Conservation (phyloP, 2,329 filamentous ascomycete species). For the Colletotrichum lini region DNA sequence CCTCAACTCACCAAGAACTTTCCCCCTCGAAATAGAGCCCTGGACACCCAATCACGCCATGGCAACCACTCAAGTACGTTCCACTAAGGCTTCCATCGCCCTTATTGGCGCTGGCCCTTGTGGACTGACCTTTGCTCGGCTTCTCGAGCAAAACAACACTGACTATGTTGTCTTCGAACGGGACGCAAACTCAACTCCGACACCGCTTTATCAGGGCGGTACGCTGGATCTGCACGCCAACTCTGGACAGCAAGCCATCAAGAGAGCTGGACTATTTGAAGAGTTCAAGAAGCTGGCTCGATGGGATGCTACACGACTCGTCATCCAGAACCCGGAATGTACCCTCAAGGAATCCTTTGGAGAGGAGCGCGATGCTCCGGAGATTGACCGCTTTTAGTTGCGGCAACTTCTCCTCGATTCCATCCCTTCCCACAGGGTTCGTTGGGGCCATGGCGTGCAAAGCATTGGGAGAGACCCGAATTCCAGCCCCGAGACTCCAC, state of each 20-base stretch:
- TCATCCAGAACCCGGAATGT: conserved; percentile 12
- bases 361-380: conserved; percentile 49
- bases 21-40: no score
- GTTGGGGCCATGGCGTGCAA: conserved; percentile 50
- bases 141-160: conserved; percentile 58
- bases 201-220: conserved; percentile 52
- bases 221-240: conserved; percentile 65
- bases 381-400: conserved; percentile 56
- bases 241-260: conserved; percentile 61
- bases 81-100: conserved; percentile 50
- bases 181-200: conserved; percentile 17
- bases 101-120: conserved; percentile 62
- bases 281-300: conserved; percentile 57
- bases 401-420: conserved; percentile 51
- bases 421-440: conserved; percentile 51
- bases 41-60: not conserved
- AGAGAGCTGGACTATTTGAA: conserved; percentile 59
- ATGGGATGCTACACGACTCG: conserved; percentile 42
- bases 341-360: conserved; percentile 27
- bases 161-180: conserved; percentile 55
- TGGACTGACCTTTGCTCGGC: conserved; percentile 62
- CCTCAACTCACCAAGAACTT: no score
- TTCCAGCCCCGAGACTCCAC: no score
- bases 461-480: not conserved
- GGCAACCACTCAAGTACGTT: not conserved